Evolutionary conservation across 73 alveolate species (phyloP).

Genomic region (Urostyla sp.): DNA sequence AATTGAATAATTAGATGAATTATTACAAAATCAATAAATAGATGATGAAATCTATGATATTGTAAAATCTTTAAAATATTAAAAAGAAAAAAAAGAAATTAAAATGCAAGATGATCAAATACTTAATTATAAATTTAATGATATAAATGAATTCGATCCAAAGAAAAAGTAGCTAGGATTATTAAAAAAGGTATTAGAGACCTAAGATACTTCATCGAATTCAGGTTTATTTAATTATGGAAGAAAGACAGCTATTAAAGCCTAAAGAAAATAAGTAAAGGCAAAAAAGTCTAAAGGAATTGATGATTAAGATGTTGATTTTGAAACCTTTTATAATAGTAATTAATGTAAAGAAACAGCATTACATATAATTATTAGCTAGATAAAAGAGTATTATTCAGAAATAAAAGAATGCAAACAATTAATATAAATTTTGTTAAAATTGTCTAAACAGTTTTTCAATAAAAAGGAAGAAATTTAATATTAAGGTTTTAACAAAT

Average conservation of each 20-base stretch:
- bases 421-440: no score
- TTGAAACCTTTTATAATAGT: background rate
- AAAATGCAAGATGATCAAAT: background rate
- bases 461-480: no score
- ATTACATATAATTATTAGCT: background rate
- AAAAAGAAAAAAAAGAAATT: background rate
- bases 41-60: background rate
- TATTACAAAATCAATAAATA: background rate
- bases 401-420: no score
- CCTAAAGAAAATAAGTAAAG: background rate
- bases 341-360: background rate
- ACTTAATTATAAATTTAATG: background rate
- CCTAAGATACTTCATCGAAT: no score
- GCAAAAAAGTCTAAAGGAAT: background rate
- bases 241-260: background rate
- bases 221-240: no score
- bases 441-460: no score
- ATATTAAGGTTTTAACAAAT: constrained; percentile 14
- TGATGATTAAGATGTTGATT: background rate
- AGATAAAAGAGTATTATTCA: no score
- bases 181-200: background rate
- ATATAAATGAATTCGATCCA: constrained; percentile 10
- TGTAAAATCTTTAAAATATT: background rate
- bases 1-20: background rate
- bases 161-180: background rate